A percentile compares a stretch with the other conserved stretches of the same genome.
phyloP scores from a whole-genome alignment of 2,329 filamentous ascomycete genomes.

The Curvularia lunata region DNA sequence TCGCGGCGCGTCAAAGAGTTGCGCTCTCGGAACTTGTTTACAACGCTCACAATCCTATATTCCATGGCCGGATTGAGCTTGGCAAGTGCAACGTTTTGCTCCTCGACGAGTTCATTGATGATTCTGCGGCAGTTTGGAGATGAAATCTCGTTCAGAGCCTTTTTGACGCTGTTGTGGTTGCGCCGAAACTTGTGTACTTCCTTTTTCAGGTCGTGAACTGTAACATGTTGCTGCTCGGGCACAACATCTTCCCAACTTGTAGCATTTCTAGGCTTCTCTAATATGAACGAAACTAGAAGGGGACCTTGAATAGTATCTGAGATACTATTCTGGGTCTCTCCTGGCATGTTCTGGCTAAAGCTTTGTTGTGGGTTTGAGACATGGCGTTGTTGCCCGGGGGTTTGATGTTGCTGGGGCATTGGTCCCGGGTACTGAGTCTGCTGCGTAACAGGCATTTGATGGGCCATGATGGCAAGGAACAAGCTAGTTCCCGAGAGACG shows the following conservation, averaged over 20 bases:
- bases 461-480: slow-evolving; percentile 15
- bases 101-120: slow-evolving; percentile 37
- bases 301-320: slow-evolving; percentile 26
- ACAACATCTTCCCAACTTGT: slow-evolving; percentile 37
- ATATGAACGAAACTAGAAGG: slow-evolving; percentile 33
- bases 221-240: slow-evolving; percentile 32
- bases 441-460: slow-evolving; percentile 18
- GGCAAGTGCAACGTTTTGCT: slow-evolving; percentile 34
- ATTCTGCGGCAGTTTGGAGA: slow-evolving; percentile 34
- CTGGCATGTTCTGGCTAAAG: slow-evolving; percentile 17
- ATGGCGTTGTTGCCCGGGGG: slow-evolving; percentile 29
- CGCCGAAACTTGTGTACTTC: slow-evolving; percentile 33
- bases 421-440: slow-evolving; percentile 17
- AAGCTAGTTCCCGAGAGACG: background rate
- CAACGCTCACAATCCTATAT: slow-evolving; percentile 39
- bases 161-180: slow-evolving; percentile 27
- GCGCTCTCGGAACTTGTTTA: slow-evolving; percentile 24
- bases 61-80: slow-evolving; percentile 30
- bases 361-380: slow-evolving; percentile 17
- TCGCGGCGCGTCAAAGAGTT: slow-evolving; percentile 15
- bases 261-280: slow-evolving; percentile 30
- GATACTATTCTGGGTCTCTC: slow-evolving; percentile 9
- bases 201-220: slow-evolving; percentile 28
- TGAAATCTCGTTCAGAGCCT: slow-evolving; percentile 30
- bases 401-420: slow-evolving; percentile 23